Base-by-base conservation (phyloP, 164 flowering plant species). In the Berberis vulgaris region DNA sequence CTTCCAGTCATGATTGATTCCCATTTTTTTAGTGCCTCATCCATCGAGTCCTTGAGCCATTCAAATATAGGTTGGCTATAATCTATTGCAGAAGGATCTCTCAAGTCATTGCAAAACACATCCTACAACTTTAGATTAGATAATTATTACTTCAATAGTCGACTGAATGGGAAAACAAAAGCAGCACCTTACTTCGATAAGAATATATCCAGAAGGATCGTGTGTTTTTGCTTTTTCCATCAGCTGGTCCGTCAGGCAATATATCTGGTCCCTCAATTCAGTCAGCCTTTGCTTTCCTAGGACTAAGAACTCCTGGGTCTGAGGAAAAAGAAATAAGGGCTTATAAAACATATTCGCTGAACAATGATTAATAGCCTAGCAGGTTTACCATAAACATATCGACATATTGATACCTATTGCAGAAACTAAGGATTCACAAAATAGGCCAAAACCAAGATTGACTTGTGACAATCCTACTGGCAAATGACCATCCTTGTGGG, bases 131-230 rank as follows among this genome's bases (percentile, higher is more conserved):
- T 11, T 52, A 3, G 10, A 52, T 10, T 7, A 52, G 55, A 52
- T 52, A 10, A 3, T 3, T 3, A 7, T 52, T 10, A 4, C 3
- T 52, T 3, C 10, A 52, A 26, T 52, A 52, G 10, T 10, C 3
- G 10, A 52, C 55, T 10, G 3, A 52, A 3, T 11, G 10, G 61
- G 46, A 45, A 39, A n/a, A 67, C 50, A 54, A 49, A 52, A 43
- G 7, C 59, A 62, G 65, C 12, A 40, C 43, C 58, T 73, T 77
- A 88, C 98, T 73, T 91, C 99, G 63, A 94, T 83, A 40, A 94
- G 82, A 72, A 94, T 87, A 80, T 87, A 94, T 67, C 93, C 97
- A 61, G 97, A 94, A 59, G 92, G 85, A 77, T 91, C 89, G 73
- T 81, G 67, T 69, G 72, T 71, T 49, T 74, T 86, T 38, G 86